These are phyloP conservation scores for Aspergillus sergii DNA, from an alignment of 2,329 filamentous ascomycete species.

Conservation along the genomic window DNA sequence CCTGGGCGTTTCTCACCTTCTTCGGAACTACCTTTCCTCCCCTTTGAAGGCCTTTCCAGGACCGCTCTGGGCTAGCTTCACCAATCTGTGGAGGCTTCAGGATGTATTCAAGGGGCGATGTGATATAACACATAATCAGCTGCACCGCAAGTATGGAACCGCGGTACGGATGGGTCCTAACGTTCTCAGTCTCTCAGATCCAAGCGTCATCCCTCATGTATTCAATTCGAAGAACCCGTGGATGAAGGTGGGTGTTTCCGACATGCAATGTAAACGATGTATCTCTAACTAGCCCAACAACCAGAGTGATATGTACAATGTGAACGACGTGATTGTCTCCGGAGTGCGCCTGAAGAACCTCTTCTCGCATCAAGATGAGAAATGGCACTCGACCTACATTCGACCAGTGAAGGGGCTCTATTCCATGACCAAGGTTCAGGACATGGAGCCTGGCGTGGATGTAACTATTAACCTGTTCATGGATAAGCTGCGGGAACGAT, in stretches of 20 bases:
- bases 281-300: not conserved
- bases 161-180: conserved; percentile 77
- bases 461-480: conserved; percentile 28
- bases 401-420: conserved; percentile 26
- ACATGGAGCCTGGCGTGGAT: conserved; percentile 31
- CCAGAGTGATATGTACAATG: conserved; percentile 32
- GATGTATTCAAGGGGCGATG: conserved; percentile 11
- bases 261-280: not conserved
- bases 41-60: conserved; percentile 11
- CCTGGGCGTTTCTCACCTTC: not conserved
- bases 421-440: conserved; percentile 30
- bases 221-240: conserved; percentile 72
- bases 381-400: conserved; percentile 30
- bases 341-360: conserved; percentile 30
- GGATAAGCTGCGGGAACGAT: conserved; percentile 24
- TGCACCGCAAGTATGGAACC: conserved; percentile 73
- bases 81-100: conserved; percentile 14
- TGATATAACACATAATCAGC: conserved; percentile 22
- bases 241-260: conserved; percentile 23
- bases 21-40: conserved; percentile 5
- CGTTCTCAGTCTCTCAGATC: conserved; percentile 71
- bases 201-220: conserved; percentile 71
- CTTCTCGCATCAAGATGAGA: conserved; percentile 30
- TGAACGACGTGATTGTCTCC: conserved; percentile 29
- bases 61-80: conserved; percentile 12